Evolutionary conservation across 805 yeast species (phyloP).

Genomic region (Ogataea parapolymorpha): DNA sequence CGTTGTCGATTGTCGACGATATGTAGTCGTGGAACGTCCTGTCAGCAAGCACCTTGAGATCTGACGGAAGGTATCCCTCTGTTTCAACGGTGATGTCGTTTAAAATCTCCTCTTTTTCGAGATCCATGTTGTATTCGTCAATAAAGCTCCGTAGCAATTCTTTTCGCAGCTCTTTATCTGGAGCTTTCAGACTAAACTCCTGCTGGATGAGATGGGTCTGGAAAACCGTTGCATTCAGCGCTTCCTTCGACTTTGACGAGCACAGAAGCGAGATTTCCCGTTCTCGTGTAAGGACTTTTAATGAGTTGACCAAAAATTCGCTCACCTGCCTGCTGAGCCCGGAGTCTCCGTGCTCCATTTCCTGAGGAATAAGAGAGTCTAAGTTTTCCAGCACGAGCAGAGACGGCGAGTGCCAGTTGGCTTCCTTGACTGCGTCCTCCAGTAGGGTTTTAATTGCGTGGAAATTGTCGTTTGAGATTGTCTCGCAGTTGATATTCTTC

Average conservation of each 20-base stretch:
- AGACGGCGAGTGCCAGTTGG: slow-evolving; percentile 72
- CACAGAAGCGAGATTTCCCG: slow-evolving; percentile 57
- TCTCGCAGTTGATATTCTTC: slow-evolving; percentile 51
- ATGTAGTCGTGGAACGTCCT: slow-evolving; percentile 56
- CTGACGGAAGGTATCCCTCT: slow-evolving; percentile 88
- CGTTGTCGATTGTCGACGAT: slow-evolving; percentile 15
- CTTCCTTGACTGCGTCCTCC: slow-evolving; percentile 45
- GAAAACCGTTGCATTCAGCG: slow-evolving; percentile 56
- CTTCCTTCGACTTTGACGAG: slow-evolving; percentile 61
- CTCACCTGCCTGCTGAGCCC: slow-evolving; percentile 60
- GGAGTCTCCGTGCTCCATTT: slow-evolving; percentile 54
- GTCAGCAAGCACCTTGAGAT: slow-evolving; percentile 67
- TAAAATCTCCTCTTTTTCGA: slow-evolving; percentile 41
- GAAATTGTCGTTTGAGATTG: slow-evolving; percentile 54
- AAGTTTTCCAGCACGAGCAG: slow-evolving; percentile 73
- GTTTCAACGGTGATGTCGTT: slow-evolving; percentile 64
- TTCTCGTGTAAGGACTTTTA: slow-evolving; percentile 43
- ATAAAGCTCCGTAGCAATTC: slow-evolving; percentile 37
- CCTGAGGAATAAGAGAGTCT: slow-evolving; percentile 69
- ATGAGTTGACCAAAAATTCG: slow-evolving; percentile 49
- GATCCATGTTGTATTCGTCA: slow-evolving; percentile 24
- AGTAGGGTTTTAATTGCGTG: slow-evolving; percentile 42
- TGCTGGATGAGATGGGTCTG: slow-evolving; percentile 72
- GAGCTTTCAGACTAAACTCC: slow-evolving; percentile 57
- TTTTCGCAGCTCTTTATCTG: slow-evolving; percentile 50